These are phyloP conservation scores for Candolleomyces eurysporus DNA, from an alignment of 768 basidiomycete genomes.

Conservation along the genomic window DNA sequence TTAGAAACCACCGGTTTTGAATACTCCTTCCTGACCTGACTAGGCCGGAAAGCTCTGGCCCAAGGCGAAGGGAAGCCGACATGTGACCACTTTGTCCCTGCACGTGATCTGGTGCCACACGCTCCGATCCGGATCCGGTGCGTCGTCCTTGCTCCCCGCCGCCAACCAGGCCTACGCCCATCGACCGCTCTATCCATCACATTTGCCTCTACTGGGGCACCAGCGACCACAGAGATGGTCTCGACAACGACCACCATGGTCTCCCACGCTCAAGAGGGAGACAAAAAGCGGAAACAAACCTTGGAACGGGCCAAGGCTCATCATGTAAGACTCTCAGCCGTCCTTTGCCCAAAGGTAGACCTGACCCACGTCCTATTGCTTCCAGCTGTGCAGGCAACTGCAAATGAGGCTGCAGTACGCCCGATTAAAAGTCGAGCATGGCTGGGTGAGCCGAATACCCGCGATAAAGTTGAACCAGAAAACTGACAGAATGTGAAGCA, in stretches of 20 bases:
- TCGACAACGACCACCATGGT: conserved; percentile 20
- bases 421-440: conserved; percentile 74
- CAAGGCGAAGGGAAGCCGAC: not conserved
- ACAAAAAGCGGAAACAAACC: conserved; percentile 48
- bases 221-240: conserved; percentile 19
- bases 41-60: not conserved
- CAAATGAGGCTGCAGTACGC: conserved; percentile 77
- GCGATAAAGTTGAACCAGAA: not conserved
- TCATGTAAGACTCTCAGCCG: conserved; percentile 43
- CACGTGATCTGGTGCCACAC: not conserved
- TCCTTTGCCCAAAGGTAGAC: not conserved
- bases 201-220: not conserved
- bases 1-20: not conserved
- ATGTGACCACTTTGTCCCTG: not conserved
- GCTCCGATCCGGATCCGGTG: not conserved
- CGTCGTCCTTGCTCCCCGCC: conserved; percentile 8
- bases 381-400: conserved; percentile 67
- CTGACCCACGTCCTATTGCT: not conserved
- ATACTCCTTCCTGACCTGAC: no score
- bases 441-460: conserved; percentile 56
- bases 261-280: conserved; percentile 32
- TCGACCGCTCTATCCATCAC: not conserved
- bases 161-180: not conserved
- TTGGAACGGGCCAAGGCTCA: conserved; percentile 56
- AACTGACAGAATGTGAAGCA: conserved; percentile 42